Base-by-base conservation (phyloP, 257 asterid genomes). In the Fraxinus anomala region DNA sequence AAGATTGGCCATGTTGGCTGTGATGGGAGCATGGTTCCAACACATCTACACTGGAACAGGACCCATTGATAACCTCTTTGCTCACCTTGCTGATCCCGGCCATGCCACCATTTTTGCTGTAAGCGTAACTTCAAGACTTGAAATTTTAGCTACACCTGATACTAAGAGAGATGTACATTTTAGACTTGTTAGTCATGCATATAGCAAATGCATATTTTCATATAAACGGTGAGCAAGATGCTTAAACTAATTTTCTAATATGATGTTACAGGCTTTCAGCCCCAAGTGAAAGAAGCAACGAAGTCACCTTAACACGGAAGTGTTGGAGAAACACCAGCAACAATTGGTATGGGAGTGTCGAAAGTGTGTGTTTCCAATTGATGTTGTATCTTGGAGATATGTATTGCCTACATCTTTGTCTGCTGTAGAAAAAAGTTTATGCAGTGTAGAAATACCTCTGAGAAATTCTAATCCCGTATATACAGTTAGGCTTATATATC, bases 1-100 rank as follows among this genome's bases (percentile, higher is more conserved):
- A 4, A 81, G 99, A 72, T 59, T 93, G 73, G 99, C 99, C 1
- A 96, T 96, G 99, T 79, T 96, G 89, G 99, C 98, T 0, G 99
- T 96, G 12, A 88, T 96, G 88, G 99, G 99, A 47, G 99, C 98
- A 0, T 96, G 99, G 99, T 96, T 96, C 86, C 99, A 96, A 84
- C 97, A 92, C 81, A 92, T 93, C 78, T 95, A 95, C 88, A 95
- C 99, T 1, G 98, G 99, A 65, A 90, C 94, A 0, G 99, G 98
- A 5, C 99, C 99, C 34, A 95, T 95, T 1, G 99, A 95, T 63
- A 95, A 95, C 86, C 98, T 95, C 82, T 93, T 93, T 26, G 98
- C 97, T 76, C 98, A 96, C 88, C 98, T 96, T 17, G 96, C 97
- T 0, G 99, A 96, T 83, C 98, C 99, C 0, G 99, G 99, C 42